Evolutionary conservation across 2,329 filamentous ascomycete species (phyloP).

Genomic region (Nothophaeocryptopus gaeumannii): DNA sequence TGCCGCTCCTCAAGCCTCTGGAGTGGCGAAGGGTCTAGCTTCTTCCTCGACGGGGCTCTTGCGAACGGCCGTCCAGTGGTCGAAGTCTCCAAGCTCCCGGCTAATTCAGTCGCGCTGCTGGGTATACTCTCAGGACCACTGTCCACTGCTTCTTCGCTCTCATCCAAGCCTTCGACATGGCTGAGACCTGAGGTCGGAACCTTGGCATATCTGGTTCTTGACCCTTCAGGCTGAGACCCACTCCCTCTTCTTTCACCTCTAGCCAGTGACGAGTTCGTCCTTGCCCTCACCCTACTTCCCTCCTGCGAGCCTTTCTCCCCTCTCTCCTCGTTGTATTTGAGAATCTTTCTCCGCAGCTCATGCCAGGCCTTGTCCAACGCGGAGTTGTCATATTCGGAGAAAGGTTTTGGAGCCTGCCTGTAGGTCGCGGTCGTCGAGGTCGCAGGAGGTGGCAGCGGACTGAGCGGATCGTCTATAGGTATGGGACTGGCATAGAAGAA

Average conservation of each 20-base stretch:
- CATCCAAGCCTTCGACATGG: slow-evolving; percentile 23
- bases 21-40: slow-evolving; percentile 27
- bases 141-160: slow-evolving; percentile 8
- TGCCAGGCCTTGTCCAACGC: slow-evolving; percentile 38
- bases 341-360: slow-evolving; percentile 34
- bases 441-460: slow-evolving; percentile 36
- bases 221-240: slow-evolving; percentile 16
- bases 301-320: slow-evolving; percentile 31
- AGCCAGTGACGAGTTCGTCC: slow-evolving; percentile 15
- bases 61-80: slow-evolving; percentile 53
- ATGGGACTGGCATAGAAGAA: slow-evolving; percentile 40
- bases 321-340: slow-evolving; percentile 35
- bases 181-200: slow-evolving; percentile 22
- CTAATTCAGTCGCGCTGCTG: slow-evolving; percentile 15
- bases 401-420: slow-evolving; percentile 36
- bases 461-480: slow-evolving; percentile 41
- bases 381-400: slow-evolving; percentile 38
- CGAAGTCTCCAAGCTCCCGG: slow-evolving; percentile 18
- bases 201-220: slow-evolving; percentile 12
- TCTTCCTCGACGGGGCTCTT: slow-evolving; percentile 46
- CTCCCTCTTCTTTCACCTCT: slow-evolving; percentile 18
- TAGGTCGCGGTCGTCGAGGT: slow-evolving; percentile 21
- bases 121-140: slow-evolving; percentile 4
- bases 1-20: slow-evolving; percentile 21
- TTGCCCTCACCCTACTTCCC: slow-evolving; percentile 21